Conservation (phyloP, 1,284 basidiomycete genomes). For the Trichosporon sp. region DNA sequence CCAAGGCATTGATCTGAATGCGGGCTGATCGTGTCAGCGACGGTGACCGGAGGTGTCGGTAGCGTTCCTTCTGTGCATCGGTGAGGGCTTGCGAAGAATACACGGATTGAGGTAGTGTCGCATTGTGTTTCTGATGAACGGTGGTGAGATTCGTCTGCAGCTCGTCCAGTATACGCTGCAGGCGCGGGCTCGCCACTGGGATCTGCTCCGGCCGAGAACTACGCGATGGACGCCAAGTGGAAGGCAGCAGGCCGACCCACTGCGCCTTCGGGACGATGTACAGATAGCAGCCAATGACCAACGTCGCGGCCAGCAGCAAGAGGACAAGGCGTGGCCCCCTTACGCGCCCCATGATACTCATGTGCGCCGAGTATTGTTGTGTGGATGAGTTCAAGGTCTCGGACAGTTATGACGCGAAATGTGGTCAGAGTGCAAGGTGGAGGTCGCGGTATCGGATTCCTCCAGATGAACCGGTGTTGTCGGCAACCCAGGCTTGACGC, state of each 20-base stretch:
- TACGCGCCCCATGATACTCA: not conserved
- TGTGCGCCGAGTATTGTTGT: not conserved
- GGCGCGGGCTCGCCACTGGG: not conserved
- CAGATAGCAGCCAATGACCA: not conserved
- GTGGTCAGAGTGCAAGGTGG: not conserved
- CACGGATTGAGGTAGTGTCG: slow-evolving; percentile 21
- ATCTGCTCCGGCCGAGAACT: not conserved
- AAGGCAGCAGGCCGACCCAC: slow-evolving; percentile 3
- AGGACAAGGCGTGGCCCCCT: not conserved
- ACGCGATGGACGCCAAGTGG: not conserved
- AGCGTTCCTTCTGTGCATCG: slow-evolving; percentile 30
- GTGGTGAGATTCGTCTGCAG: slow-evolving; percentile 14
- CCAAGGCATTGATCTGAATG: not conserved
- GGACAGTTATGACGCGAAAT: not conserved
- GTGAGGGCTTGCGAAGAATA: slow-evolving; percentile 33
- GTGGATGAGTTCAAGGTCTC: not conserved
- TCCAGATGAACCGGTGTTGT: not conserved
- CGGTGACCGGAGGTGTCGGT: slow-evolving; percentile 26
- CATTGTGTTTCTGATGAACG: slow-evolving; percentile 10
- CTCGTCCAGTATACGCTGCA: slow-evolving; percentile 6
- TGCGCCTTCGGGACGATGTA: not conserved
- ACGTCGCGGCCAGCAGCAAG: not conserved
- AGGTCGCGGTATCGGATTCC: not conserved
- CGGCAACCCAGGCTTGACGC: not conserved
- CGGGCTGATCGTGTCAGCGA: not conserved